Percentiles rank a stretch among this genome's conserved stretches.
Conservation (phyloP, 2,329 filamentous ascomycete species). For the Stemphylium lycopersici region DNA sequence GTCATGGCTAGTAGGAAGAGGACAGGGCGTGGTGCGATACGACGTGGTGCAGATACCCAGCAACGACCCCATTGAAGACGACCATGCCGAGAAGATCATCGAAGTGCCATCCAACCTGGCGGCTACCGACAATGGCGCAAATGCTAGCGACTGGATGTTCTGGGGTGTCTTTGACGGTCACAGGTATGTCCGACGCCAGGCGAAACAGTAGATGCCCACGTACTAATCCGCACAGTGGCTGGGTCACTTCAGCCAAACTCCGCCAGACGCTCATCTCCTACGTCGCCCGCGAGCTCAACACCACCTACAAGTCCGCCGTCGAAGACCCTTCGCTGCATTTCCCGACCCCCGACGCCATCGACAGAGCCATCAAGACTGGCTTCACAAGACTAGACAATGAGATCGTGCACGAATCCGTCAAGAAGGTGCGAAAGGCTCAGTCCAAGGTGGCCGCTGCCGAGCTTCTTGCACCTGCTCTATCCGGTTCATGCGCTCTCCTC, state of each 20-base stretch:
- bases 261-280: conserved; percentile 90
- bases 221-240: conserved; percentile 66
- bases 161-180: conserved; percentile 99
- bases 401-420: conserved; percentile 90
- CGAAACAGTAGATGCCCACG: not conserved
- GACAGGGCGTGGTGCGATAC: conserved; percentile 90
- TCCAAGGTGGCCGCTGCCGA: conserved; percentile 92
- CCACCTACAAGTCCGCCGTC: conserved; percentile 80
- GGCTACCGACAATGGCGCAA: conserved; percentile 60
- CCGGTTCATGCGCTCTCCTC: conserved; percentile 94
- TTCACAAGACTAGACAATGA: conserved; percentile 90
- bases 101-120: conserved; percentile 73
- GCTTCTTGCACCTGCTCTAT: conserved; percentile 87
- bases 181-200: conserved; percentile 63
- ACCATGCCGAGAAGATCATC: conserved; percentile 97
- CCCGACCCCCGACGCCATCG: conserved; percentile 80
- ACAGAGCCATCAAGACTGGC: conserved; percentile 88
- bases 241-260: conserved; percentile 96
- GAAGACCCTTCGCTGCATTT: conserved; percentile 62
- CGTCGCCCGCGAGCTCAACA: conserved; percentile 90
- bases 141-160: conserved; percentile 95
- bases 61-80: conserved; percentile 98
- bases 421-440: conserved; percentile 86
- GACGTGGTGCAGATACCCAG: conserved; percentile 92
- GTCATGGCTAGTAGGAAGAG: conserved; percentile 87